These are phyloP conservation scores for Aeschynomene evenia DNA, from an alignment of 306 rosid species.

Conservation along the genomic window DNA sequence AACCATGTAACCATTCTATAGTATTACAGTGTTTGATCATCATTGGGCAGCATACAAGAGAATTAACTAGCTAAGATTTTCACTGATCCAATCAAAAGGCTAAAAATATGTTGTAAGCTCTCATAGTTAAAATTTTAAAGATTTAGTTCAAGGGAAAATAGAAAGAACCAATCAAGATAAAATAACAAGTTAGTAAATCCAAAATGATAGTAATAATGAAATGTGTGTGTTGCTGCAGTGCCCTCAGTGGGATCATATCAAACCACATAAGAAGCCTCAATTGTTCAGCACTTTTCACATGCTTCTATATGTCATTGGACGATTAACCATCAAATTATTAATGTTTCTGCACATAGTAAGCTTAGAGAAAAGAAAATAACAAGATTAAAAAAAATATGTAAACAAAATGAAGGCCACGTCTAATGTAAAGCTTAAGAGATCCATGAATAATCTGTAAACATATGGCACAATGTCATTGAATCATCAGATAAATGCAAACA, in stretches of 20 bases:
- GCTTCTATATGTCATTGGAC: not conserved
- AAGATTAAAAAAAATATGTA: not conserved
- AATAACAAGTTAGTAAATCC: not conserved
- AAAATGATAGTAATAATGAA: too few species aligned
- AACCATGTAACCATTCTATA: conserved; percentile 16
- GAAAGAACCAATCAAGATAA: not conserved
- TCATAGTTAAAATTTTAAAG: not conserved
- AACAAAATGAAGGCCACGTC: not conserved
- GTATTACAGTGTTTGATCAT: conserved; percentile 16
- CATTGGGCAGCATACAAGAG: conserved; percentile 30
- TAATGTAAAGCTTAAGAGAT: not conserved
- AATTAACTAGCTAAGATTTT: not conserved
- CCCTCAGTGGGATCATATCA: too few species aligned
- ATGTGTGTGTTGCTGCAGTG: too few species aligned
- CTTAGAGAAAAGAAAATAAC: not conserved
- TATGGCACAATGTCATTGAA: too few species aligned
- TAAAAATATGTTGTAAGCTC: not conserved
- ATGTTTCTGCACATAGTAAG: not conserved
- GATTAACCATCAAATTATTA: not conserved
- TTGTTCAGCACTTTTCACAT: not conserved
- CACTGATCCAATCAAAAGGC: not conserved
- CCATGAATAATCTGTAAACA: too few species aligned
- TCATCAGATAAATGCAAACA: not conserved
- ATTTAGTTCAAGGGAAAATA: conserved; percentile 2
- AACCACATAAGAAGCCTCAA: not conserved